These are phyloP conservation scores for Corinectria fuckeliana DNA, from an alignment of 2,329 filamentous ascomycete genomes.

Conservation along the genomic window DNA sequence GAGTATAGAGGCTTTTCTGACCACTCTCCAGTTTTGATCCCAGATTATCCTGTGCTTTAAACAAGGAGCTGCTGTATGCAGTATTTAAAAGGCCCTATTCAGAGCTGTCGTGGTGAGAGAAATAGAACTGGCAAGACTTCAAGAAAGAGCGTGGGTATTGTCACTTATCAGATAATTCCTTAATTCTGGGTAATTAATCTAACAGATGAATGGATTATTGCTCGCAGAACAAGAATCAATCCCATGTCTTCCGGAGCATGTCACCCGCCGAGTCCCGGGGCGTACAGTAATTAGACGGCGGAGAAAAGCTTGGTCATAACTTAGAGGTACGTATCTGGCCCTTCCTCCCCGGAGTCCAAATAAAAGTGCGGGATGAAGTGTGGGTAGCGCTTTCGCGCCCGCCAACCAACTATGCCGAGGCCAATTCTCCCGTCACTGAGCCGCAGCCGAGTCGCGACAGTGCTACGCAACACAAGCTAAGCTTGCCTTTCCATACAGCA, in stretches of 20 bases:
- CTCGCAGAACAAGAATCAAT: neutral
- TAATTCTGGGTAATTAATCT: no score
- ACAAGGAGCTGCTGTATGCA: no score
- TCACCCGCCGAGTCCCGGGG: neutral
- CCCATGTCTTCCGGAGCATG: neutral
- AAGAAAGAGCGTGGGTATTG: no score
- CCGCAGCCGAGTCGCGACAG: conserved; percentile 23
- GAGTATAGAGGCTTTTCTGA: no score
- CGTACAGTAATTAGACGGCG: neutral
- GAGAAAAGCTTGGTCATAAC: conserved; percentile 9
- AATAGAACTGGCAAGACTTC: no score
- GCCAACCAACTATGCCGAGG: conserved; percentile 26
- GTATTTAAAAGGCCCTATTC: no score
- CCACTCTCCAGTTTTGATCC: no score
- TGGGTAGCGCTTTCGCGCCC: neutral
- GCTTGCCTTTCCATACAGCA: conserved; percentile 1
- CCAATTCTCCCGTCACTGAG: conserved; percentile 18
- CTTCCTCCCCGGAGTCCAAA: conserved; percentile 8
- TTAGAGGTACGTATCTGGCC: conserved; percentile 5
- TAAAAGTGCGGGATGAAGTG: conserved; percentile 11
- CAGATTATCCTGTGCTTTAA: no score
- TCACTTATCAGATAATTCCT: no score
- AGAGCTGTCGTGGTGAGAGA: no score
- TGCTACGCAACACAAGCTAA: neutral
- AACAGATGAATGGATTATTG: no score